A percentile compares a stretch with the other conserved stretches of the same genome.
Conservation (phyloP, 1,284 basidiomycete species). For the Violaceomyces palustris region DNA sequence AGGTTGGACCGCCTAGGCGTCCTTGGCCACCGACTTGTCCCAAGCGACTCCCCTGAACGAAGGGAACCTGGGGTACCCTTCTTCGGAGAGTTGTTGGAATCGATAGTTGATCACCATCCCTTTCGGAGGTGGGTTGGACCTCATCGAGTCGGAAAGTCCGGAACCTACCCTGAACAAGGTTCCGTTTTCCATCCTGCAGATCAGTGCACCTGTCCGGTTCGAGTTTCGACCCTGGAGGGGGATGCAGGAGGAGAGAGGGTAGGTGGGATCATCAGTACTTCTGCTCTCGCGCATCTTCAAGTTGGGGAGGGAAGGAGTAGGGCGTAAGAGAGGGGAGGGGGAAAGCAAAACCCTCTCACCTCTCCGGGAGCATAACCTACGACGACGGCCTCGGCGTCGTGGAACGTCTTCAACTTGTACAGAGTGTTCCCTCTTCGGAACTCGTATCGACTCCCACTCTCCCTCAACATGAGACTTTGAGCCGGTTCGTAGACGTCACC, state of each 20-base stretch:
- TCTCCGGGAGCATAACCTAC: slow-evolving; percentile 61
- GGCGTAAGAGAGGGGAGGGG: too few species aligned
- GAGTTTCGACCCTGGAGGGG: slow-evolving; percentile 56
- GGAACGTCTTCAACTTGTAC: slow-evolving; percentile 66
- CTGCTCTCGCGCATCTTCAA: slow-evolving; percentile 4
- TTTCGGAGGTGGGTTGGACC: slow-evolving; percentile 54
- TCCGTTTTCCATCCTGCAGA: slow-evolving; percentile 64
- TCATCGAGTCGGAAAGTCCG: slow-evolving; percentile 37
- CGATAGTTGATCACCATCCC: slow-evolving; percentile 62
- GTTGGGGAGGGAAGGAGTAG: slow-evolving; percentile 1
- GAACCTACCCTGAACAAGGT: slow-evolving; percentile 53
- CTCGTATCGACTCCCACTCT: slow-evolving; percentile 60
- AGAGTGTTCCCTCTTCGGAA: slow-evolving; percentile 59
- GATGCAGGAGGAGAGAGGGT: too few species aligned
- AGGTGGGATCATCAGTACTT: too few species aligned
- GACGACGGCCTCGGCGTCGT: slow-evolving; percentile 65
- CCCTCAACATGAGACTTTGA: slow-evolving; percentile 63
- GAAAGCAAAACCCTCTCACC: too few species aligned
- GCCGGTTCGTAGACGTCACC: too few species aligned
- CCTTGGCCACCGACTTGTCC: slow-evolving; percentile 32
- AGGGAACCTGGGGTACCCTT: slow-evolving; percentile 59
- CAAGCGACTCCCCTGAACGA: slow-evolving; percentile 59
- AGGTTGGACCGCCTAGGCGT: too few species aligned
- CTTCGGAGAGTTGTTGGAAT: slow-evolving; percentile 64
- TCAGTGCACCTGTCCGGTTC: slow-evolving; percentile 60